Percentiles rank a stretch among this genome's conserved stretches.
Conservation (phyloP, 1,284 basidiomycete species). For the Thelephora terrestris region DNA sequence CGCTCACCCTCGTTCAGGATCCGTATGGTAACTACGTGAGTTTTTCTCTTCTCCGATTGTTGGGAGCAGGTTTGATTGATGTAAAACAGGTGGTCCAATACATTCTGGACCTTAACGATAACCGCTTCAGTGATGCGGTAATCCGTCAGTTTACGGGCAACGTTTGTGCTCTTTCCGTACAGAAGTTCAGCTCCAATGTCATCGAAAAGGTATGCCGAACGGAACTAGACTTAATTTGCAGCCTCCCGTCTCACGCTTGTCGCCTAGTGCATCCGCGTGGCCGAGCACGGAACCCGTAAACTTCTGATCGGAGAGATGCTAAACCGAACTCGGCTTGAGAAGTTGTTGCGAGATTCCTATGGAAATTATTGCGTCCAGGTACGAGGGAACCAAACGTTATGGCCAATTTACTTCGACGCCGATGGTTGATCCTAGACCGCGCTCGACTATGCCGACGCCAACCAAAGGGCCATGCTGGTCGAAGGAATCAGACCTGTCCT, state of each 20-base stretch:
- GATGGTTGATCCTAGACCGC: constrained; percentile 57
- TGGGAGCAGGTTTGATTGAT: background rate
- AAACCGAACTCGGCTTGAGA: constrained; percentile 91
- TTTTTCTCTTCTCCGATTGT: constrained; percentile 9
- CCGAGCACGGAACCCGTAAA: constrained; percentile 90
- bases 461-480: constrained; percentile 77
- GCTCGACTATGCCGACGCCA: constrained; percentile 88
- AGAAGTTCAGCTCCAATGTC: constrained; percentile 96
- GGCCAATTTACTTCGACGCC: constrained; percentile 4
- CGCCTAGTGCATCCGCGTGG: constrained; percentile 93
- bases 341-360: constrained; percentile 89
- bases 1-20: constrained; percentile 95
- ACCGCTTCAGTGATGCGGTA: constrained; percentile 93
- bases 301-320: constrained; percentile 93
- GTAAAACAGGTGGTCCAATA: constrained; percentile 79
- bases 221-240: background rate
- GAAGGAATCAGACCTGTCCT: constrained; percentile 96
- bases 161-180: constrained; percentile 94
- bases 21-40: constrained; percentile 94
- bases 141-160: constrained; percentile 98
- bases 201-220: constrained; percentile 70
- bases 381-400: constrained; percentile 13
- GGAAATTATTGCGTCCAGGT: constrained; percentile 93
- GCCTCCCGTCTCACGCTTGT: constrained; percentile 5
- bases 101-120: constrained; percentile 96